Base-by-base conservation (phyloP, 768 basidiomycete species). In the Boletus subcaerulescens region DNA sequence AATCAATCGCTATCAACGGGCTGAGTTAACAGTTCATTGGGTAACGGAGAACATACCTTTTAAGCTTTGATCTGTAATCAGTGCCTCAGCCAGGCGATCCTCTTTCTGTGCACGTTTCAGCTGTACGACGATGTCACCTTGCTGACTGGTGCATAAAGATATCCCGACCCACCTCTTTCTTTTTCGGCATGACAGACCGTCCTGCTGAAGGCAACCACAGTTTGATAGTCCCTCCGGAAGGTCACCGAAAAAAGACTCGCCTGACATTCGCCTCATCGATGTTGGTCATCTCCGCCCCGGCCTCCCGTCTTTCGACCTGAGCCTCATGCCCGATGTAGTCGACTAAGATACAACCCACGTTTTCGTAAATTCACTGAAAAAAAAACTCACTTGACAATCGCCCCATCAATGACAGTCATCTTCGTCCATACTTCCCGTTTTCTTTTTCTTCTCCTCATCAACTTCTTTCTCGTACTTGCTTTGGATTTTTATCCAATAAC, bases 401-500 rank as follows among this genome's bases (percentile, higher is more conserved):
- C 78, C 61, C 95, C 93, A 65, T 96, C 86, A 43, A 89, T 80
- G 42, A 76, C 73, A 32, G 71, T 75, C 39, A 74, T 76, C 51
- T 76, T 76, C 53, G 77, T 70, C 45, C 77, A 73, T 9, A 80
- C 83, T 43, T 86, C 82, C 60, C 82, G 83, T 67, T 82, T 79
- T 29, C 29, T 29, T 9, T 72, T 86, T 86, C 72, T 84, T 84
- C 66, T 90, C 88, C 64, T 87, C 85, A 33, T 83, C 74, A 13
- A 87, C 91, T 68, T 95, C 92, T 65, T 82, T 82, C 75, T 93
- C 86, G 72, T 91, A 95, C 65, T 91, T 91, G 73, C 77, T 84
- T 74, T 97, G 93, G 17, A 96, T 84, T 73, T 91, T 91, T 53
- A 94, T 82, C 83, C 85, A 89, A 69, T 93, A 97, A 10, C 91